Evolutionary conservation across 352 stramenopile genomes (phyloP).

Genomic region (Pythium dissotocum): DNA sequence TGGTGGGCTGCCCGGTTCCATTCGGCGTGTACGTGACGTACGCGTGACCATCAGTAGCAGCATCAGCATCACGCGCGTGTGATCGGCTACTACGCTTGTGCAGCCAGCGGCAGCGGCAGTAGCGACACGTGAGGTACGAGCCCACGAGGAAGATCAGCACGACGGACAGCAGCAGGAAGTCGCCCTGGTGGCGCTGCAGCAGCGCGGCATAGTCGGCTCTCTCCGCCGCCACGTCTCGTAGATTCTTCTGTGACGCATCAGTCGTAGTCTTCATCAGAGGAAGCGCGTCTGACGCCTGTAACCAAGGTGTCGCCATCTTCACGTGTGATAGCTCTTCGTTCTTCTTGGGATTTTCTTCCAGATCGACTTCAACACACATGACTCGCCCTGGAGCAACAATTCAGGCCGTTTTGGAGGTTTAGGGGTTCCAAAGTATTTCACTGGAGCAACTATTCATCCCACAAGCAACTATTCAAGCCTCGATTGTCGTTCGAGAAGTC

Average conservation of each 20-base stretch:
- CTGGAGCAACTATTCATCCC: too few relatives aligned
- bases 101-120: slow-evolving; percentile 43
- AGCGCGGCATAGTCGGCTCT: slow-evolving; percentile 1
- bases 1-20: background rate
- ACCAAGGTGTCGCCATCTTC: slow-evolving; percentile 15
- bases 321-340: background rate
- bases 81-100: background rate
- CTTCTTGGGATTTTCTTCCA: slow-evolving; percentile 1
- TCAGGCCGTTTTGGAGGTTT: too few relatives aligned
- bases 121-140: slow-evolving; percentile 55
- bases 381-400: too few relatives aligned
- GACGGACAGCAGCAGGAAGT: slow-evolving; percentile 41
- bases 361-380: slow-evolving; percentile 25
- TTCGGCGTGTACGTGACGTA: slow-evolving; percentile 22
- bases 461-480: too few relatives aligned
- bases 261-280: background rate
- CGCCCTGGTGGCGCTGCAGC: slow-evolving; percentile 35
- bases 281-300: background rate
- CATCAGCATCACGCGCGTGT: background rate
- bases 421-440: too few relatives aligned
- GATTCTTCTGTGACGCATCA: background rate
- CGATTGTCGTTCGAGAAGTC: too few relatives aligned
- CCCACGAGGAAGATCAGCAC: slow-evolving; percentile 48
- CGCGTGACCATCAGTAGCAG: slow-evolving; percentile 1
- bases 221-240: background rate